Conservation (phyloP, 1,284 basidiomycete genomes). For the Vanrija sp. region DNA sequence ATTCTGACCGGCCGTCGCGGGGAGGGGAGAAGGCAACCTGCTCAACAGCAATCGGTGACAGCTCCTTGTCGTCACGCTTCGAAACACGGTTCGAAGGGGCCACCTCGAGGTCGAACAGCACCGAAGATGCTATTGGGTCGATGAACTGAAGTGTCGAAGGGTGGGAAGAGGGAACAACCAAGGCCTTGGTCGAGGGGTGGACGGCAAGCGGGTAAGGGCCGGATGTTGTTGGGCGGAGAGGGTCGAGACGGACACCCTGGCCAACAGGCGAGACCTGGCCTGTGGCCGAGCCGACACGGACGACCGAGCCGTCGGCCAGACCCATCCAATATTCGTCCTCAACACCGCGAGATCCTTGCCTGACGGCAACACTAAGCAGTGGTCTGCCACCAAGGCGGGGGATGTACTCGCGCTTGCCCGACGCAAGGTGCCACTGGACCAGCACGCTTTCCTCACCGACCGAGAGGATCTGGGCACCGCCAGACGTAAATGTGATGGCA, state of each 20-base stretch:
- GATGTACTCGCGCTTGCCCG: conserved; percentile 81
- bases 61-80: conserved; percentile 69
- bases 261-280: conserved; percentile 67
- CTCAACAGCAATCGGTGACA: conserved; percentile 76
- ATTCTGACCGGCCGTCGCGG: conserved; percentile 54
- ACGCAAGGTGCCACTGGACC: conserved; percentile 90
- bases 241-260: conserved; percentile 42
- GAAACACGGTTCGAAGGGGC: conserved; percentile 90
- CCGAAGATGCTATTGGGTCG: conserved; percentile 65
- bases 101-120: conserved; percentile 85
- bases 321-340: conserved; percentile 86
- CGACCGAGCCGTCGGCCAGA: conserved; percentile 75
- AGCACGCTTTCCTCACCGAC: conserved; percentile 95
- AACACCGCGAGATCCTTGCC: conserved; percentile 51
- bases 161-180: conserved; percentile 88
- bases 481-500: conserved; percentile 79
- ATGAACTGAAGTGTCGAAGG: conserved; percentile 91
- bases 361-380: conserved; percentile 61
- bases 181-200: conserved; percentile 65
- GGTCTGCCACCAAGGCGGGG: conserved; percentile 86
- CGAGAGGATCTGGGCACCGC: conserved; percentile 88
- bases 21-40: conserved; percentile 60
- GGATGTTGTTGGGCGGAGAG: conserved; percentile 29
- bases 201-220: conserved; percentile 56
- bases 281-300: conserved; percentile 73